Evolutionary conservation across 768 basidiomycete genomes (phyloP), one percentile per base, ranked within the genome.

Genomic region (Pulveroboletus sp.): DNA sequence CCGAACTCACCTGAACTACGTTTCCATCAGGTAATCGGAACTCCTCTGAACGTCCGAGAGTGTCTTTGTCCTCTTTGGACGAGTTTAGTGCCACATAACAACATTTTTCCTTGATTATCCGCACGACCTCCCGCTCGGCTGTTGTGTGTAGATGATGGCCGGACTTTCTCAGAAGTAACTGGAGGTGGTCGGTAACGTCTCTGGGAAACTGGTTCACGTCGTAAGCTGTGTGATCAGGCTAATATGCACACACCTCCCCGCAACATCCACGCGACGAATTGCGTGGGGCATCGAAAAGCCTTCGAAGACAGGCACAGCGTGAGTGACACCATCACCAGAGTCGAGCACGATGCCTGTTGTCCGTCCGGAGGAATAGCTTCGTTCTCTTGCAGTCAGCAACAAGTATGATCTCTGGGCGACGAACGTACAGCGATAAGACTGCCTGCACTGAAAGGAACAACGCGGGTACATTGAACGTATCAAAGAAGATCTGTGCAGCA

Each of bases 241-340:
- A 27, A 47, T 28, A 15, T 9, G 18, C 30, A 50, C 76, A 56
- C 65, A 90, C 92, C 94, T 80, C 67, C 96, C 96, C 33, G 96
- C 96, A 14, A 99, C 83, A 65, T 99, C 96, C 39, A 99, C 89
- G 59, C 96, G 79, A 37, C 93, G 83, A 57, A 98, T 94, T 36
- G 96, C 95, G 66, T 98, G 94, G 38, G 94, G 93, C 92, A 98
- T 97, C 6, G 93, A 94, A 75, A 98, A 98, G 1, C 96, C 96
- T 64, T 99, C 96, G 62, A 94, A 99, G 15, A 99, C 94, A 4
- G 96, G 96, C 3, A 99, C 96, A 13, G 96, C 92, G 55, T 99
- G 96, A 21, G 96, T 98, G 8, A 99, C 96, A 26, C 96, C 96
- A 64, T 99, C 96, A 10, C 96, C 96, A 6, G 95, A 98, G 66